Evolutionary conservation across 2,329 filamentous ascomycete genomes (phyloP), one percentile per base, ranked within the genome.

Genomic region (Colletotrichum sp.): DNA sequence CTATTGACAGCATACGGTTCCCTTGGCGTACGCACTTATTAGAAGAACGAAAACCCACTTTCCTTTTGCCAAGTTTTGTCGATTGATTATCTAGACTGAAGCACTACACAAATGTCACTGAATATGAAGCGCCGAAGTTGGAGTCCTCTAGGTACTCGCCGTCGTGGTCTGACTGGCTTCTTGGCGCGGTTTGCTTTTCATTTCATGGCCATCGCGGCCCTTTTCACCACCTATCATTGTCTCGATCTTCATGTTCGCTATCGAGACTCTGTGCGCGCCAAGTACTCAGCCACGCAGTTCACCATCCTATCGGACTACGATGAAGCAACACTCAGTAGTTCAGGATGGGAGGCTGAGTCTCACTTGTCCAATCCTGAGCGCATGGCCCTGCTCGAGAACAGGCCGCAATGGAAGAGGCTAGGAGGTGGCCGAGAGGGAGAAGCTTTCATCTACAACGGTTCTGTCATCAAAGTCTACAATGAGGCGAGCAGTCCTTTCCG

Each of bases 391-490:
- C 76, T 80, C 59, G 68, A 76, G 2, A 77, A 80, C 61, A 77
- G 78, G 8, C 34, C 66, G 8, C 75, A 80, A 28, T 84, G 82
- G 83, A 78, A 78, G 71, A 76, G 55, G 2, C 70, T 84, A 12
- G 82, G 81, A 4, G 76, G 76, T 4, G 82, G 82, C 3, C 81
- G 77, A 16, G 82, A 84, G 22, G 83, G 82, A 15, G 82, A 83
- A 16, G 77, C 79, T 0, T 84, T 82, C 71, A 76, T 74, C 8
- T 81, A 81, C 73, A 79, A 80, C 44, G 67, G 75, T 63, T 78
- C 79, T 4, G 82, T 83, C 57, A 80, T 84, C 65, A 84, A 84
- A 68, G 77, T 80, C 22, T 84, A 81, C 74, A 78, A 79, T 30
- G 71, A 78, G 25, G 44, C 48, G 2, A 77, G 76, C 27, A 80